phyloP scores from a whole-genome alignment of 371 early-diverging fungal genomes.

The Actinomucor elegans region DNA sequence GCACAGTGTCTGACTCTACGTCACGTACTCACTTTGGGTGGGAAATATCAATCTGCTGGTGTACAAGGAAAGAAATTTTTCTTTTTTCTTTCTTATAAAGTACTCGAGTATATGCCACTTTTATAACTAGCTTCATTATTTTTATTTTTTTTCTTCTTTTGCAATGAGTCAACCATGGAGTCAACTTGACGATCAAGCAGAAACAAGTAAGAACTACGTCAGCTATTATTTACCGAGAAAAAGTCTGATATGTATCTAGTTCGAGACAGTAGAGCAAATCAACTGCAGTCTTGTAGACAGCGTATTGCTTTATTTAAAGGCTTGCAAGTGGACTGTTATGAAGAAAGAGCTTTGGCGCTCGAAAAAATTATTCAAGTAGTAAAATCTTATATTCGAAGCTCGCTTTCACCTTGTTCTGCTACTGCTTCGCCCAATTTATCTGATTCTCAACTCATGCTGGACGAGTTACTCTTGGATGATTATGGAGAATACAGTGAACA shows the following conservation, averaged over 20 bases:
- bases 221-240: not conserved
- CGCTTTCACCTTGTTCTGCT: conserved; percentile 31
- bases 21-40: too few species aligned
- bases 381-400: conserved; percentile 44
- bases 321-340: conserved; percentile 41
- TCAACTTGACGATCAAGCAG: conserved; percentile 10
- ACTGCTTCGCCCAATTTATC: conserved; percentile 21
- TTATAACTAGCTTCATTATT: too few species aligned
- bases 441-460: not conserved
- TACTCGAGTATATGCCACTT: too few species aligned
- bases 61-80: too few species aligned
- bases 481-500: conserved; percentile 33
- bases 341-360: conserved; percentile 34
- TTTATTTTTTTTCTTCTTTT: not conserved
- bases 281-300: conserved; percentile 44
- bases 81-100: too few species aligned
- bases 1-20: too few species aligned
- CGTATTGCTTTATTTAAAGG: conserved; percentile 49
- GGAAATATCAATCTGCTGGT: too few species aligned
- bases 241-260: conserved; percentile 8
- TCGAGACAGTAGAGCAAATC: conserved; percentile 41
- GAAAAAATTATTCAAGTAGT: conserved; percentile 51
- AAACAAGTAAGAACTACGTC: conserved; percentile 8
- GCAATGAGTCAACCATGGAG: conserved; percentile 8
- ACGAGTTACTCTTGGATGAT: conserved; percentile 4